Conservation (phyloP, 2,329 filamentous ascomycete species). For the Exophiala phaeomuriformis region DNA sequence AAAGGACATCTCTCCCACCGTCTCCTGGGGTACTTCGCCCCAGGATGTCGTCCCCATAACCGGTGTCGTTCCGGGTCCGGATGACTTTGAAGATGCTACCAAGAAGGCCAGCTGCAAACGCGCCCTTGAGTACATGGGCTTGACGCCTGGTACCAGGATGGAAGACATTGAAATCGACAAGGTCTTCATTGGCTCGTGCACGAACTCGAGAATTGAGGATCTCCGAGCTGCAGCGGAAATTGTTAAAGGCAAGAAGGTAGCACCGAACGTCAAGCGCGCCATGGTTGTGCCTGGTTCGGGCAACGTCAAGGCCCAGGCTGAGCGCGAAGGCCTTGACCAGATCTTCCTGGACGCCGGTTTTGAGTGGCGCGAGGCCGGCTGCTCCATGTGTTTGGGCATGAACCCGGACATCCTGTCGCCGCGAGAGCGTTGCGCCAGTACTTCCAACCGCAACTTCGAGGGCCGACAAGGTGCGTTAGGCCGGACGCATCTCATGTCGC, state of each 20-base stretch:
- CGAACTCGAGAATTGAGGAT: constrained; percentile 95
- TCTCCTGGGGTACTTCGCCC: constrained; percentile 95
- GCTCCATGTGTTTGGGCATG: constrained; percentile 99
- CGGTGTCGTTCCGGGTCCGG: constrained; percentile 79
- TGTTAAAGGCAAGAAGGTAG: constrained; percentile 79
- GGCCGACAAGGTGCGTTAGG: constrained; percentile 88
- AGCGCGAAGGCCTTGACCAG: constrained; percentile 85
- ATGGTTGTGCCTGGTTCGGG: constrained; percentile 97
- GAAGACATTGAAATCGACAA: constrained; percentile 90
- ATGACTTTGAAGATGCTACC: constrained; percentile 69
- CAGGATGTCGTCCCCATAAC: constrained; percentile 96
- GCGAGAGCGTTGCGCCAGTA: constrained; percentile 87
- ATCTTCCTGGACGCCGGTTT: constrained; percentile 89
- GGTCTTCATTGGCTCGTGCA: constrained; percentile 97
- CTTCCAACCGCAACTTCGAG: constrained; percentile 96
- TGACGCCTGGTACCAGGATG: constrained; percentile 78
- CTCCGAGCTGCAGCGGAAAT: constrained; percentile 78
- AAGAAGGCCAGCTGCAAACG: constrained; percentile 75
- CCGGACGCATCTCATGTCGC: constrained; percentile 92
- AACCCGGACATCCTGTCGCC: constrained; percentile 95
- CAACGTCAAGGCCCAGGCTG: constrained; percentile 84
- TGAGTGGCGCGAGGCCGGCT: constrained; percentile 96
- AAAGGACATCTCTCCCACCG: constrained; percentile 86
- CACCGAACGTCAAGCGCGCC: constrained; percentile 80
- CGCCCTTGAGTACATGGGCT: constrained; percentile 93